Evolutionary conservation across 2,329 filamentous ascomycete genomes (phyloP).

Genomic region (Leptographium flavum): DNA sequence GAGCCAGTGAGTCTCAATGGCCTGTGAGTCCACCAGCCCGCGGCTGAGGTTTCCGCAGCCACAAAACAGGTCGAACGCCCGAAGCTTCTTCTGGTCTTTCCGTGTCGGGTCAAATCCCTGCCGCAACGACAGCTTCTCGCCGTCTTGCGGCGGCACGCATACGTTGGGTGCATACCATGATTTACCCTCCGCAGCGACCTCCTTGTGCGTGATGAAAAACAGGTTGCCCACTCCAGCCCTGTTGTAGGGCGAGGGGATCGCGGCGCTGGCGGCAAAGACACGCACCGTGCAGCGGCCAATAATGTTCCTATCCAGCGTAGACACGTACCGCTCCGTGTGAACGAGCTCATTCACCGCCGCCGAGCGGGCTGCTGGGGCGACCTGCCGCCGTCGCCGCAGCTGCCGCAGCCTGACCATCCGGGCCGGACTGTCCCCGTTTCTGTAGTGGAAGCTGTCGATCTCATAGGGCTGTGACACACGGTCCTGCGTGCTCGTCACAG

Average conservation of each 20-base stretch:
- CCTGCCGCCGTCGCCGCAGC: conserved; percentile 33
- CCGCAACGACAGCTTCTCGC: conserved; percentile 18
- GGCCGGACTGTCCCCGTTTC: conserved; percentile 12
- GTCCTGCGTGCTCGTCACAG: conserved; percentile 17
- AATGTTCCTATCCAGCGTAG: conserved; percentile 26
- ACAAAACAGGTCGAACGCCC: conserved; percentile 60
- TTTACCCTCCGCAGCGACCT: not conserved
- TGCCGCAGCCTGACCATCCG: conserved; percentile 30
- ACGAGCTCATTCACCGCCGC: conserved; percentile 43
- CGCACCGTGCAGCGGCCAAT: conserved; percentile 44
- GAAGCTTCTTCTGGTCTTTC: conserved; percentile 24
- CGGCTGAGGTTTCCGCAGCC: conserved; percentile 66
- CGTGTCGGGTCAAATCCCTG: conserved; percentile 40
- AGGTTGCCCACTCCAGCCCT: conserved; percentile 49
- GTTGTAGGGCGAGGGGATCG: conserved; percentile 49
- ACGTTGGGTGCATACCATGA: too few relatives aligned
- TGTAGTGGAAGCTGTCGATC: conserved; percentile 26
- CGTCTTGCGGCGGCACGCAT: not conserved
- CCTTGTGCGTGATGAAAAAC: conserved; percentile 43
- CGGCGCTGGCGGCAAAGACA: conserved; percentile 28
- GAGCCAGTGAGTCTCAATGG: conserved; percentile 48
- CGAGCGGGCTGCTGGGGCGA: conserved; percentile 18
- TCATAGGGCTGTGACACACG: conserved; percentile 45
- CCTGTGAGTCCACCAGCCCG: conserved; percentile 58
- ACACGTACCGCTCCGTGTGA: conserved; percentile 32